phyloP scores from a whole-genome alignment of 176 grass and related monocot genomes.

The Ensete glaucum region DNA sequence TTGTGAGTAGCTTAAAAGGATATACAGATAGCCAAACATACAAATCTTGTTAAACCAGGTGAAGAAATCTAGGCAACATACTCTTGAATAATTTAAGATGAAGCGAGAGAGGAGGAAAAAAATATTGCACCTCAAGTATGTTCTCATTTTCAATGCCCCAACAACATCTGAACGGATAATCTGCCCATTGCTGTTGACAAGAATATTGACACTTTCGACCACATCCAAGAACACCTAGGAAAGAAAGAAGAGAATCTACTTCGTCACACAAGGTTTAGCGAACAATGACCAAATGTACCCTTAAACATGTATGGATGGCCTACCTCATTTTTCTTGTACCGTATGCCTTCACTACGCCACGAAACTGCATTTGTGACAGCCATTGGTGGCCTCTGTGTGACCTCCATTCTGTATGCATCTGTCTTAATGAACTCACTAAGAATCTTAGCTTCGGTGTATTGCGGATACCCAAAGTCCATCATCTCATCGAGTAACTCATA shows the following conservation, averaged over 20 bases:
- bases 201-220: conserved; percentile 92
- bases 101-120: neutral
- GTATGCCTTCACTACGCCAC: conserved; percentile 96
- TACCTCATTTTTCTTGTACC: conserved; percentile 98
- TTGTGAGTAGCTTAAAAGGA: no score
- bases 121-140: conserved; percentile 70
- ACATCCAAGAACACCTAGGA: conserved; percentile 88
- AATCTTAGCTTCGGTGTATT: conserved; percentile 93
- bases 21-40: no score
- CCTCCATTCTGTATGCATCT: conserved; percentile 87
- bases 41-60: no score
- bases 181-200: conserved; percentile 96
- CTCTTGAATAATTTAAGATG: neutral
- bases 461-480: conserved; percentile 98
- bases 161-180: conserved; percentile 94
- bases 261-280: neutral
- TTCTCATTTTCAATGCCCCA: conserved; percentile 92
- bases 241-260: neutral
- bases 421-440: conserved; percentile 99
- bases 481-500: conserved; percentile 91
- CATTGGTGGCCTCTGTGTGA: conserved; percentile 87
- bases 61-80: neutral
- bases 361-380: conserved; percentile 94
- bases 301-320: conserved; percentile 1
- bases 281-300: neutral